Conservation (phyloP, 345 rosid genomes). For the Excoecaria cochinchinensis region DNA sequence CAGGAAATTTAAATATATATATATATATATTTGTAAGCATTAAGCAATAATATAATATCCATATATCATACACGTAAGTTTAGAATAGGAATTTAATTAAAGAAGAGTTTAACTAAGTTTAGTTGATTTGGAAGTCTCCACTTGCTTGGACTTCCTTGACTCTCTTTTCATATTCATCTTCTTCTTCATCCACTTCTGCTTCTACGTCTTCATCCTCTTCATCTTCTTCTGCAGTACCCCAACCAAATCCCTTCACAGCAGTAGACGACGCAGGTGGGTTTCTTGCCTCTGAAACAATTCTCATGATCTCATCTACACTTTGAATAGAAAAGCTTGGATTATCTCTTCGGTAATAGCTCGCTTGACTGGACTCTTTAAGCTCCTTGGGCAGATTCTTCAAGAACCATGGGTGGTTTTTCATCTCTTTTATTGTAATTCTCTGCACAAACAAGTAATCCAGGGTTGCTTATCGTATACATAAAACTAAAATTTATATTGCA, state of each 20-base stretch:
- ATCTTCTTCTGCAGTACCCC: slow-evolving; percentile 62
- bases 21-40: too few species aligned
- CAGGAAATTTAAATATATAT: too few species aligned
- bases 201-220: slow-evolving; percentile 59
- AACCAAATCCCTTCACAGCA: slow-evolving; percentile 60
- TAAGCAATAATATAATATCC: too few species aligned
- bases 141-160: slow-evolving; percentile 88
- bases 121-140: slow-evolving; percentile 62
- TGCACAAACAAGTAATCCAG: not conserved
- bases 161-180: slow-evolving; percentile 89
- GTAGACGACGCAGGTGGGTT: slow-evolving; percentile 54
- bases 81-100: slow-evolving; percentile 4
- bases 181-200: slow-evolving; percentile 61
- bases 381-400: slow-evolving; percentile 90
- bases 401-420: slow-evolving; percentile 79
- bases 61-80: not conserved
- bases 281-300: slow-evolving; percentile 88
- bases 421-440: slow-evolving; percentile 31
- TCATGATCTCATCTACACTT: slow-evolving; percentile 83
- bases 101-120: slow-evolving; percentile 3
- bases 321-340: slow-evolving; percentile 71
- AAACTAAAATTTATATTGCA: not conserved
- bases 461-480: too few species aligned
- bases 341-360: slow-evolving; percentile 69
- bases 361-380: slow-evolving; percentile 74